Evolutionary conservation across 192 early-diverging fungal genomes (phyloP).

Genomic region (Coemansia sp.): DNA sequence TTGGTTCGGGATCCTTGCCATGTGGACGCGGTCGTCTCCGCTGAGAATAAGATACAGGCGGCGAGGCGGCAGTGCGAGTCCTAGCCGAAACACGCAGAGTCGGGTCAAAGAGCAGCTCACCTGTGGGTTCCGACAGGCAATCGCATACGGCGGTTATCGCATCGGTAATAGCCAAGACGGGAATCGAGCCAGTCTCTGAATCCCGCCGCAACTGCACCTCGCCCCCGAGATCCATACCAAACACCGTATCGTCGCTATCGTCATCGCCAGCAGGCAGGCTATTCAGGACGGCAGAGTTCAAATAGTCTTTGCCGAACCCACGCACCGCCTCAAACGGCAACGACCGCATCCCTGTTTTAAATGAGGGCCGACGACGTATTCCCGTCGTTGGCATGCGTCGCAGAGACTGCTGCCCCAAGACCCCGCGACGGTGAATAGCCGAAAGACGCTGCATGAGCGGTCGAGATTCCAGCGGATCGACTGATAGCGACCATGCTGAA

Average conservation of each 20-base stretch:
- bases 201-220: conserved; percentile 12
- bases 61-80: conserved; percentile 20
- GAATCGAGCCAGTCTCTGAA: conserved; percentile 13
- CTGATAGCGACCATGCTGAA: conserved; percentile 39
- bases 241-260: not conserved
- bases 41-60: conserved; percentile 1
- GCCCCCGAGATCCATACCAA: not conserved
- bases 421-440: not conserved
- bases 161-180: conserved; percentile 9
- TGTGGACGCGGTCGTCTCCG: not conserved
- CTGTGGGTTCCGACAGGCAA: conserved; percentile 25
- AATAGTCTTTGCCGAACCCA: conserved; percentile 47
- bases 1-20: not conserved
- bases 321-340: conserved; percentile 16
- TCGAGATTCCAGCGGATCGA: conserved; percentile 37
- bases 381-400: not conserved
- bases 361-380: not conserved
- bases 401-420: not conserved
- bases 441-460: conserved; percentile 22
- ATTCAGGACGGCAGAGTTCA: conserved; percentile 38
- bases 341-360: not conserved
- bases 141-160: conserved; percentile 23
- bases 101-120: conserved; percentile 41
- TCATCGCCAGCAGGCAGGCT: conserved; percentile 17
- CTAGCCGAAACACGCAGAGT: conserved; percentile 30